Percentiles rank a stretch among this genome's conserved stretches.
Evolutionary conservation across 2,329 filamentous ascomycete species (phyloP).

Genomic region (Plectosphaerella sp.): DNA sequence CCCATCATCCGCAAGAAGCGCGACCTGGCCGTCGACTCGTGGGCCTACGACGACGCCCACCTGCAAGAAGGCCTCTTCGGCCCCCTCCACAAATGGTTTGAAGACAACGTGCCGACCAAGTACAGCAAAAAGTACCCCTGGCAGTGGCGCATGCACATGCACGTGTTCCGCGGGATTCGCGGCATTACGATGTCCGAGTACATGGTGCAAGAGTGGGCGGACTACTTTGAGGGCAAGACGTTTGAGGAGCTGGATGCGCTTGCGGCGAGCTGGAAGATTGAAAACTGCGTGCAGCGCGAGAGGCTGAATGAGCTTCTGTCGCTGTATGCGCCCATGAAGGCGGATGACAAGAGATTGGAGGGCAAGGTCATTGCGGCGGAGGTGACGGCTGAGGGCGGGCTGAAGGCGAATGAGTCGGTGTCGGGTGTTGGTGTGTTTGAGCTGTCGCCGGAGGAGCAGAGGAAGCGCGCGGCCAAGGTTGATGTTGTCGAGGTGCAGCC

Average conservation of each 20-base stretch:
- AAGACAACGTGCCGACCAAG: constrained; percentile 13
- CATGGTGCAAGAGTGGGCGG: constrained; percentile 41
- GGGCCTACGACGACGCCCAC: constrained; percentile 38
- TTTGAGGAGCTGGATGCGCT: constrained; percentile 40
- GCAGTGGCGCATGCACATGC: constrained; percentile 19
- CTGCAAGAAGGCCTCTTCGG: constrained; percentile 16
- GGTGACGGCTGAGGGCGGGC: neutral
- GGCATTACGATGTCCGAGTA: constrained; percentile 30
- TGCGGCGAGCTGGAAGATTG: constrained; percentile 43
- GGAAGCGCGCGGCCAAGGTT: constrained; percentile 7
- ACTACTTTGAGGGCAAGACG: constrained; percentile 35
- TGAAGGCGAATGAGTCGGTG: constrained; percentile 11
- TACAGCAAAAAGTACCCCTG: constrained; percentile 18
- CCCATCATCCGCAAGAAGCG: constrained; percentile 51
- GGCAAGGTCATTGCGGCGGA: constrained; percentile 20
- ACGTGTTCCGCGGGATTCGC: constrained; percentile 16
- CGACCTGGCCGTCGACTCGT: constrained; percentile 44
- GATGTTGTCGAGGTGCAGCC: neutral
- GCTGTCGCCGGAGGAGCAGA: constrained; percentile 19
- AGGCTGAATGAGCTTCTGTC: constrained; percentile 33
- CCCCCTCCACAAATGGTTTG: constrained; percentile 17
- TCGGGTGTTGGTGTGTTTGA: constrained; percentile 24
- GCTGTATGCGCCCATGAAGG: constrained; percentile 17
- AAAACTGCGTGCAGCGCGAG: constrained; percentile 42
- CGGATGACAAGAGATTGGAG: constrained; percentile 14